Evolutionary conservation across 257 asterid genomes (phyloP), one percentile per base, ranked within the genome.

Genomic region (Plantago major): DNA sequence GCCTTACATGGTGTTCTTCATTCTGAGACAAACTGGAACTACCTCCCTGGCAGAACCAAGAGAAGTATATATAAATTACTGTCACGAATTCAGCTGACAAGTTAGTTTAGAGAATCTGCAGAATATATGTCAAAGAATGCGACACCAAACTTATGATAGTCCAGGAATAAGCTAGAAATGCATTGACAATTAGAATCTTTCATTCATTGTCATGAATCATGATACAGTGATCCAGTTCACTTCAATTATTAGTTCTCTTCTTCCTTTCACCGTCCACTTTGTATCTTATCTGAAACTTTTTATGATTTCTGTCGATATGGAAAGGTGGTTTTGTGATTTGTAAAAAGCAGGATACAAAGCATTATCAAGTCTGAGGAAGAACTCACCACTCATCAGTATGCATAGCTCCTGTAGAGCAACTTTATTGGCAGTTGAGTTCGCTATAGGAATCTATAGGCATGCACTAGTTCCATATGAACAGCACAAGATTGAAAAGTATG

Each of bases 111-210:
- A 54, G 62, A 62, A 62, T 69, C 64, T 63, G 61, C 71, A 64
- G 68, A 58, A 61, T 33, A 14, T 40, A 15, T 45, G 38, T 28
- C 68, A 60, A 44, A 33, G 49, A 42, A 42, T n/a, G 48, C 49
- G 60, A 38, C 54, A 9, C 19, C 11, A 37, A 67, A 56, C 60
- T 55, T 40, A 19, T 62, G 44, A 48, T 56, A 53, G 57, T 75
- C 70, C 62, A 66, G 61, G 68, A 65, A 68, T 49, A 53, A 68
- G 66, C 66, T 56, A 56, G 71, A 69, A 72, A 66, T 53, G 63
- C 65, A 57, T 56, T 57, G 38, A 18, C 46, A 64, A 52, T 42
- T 54, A 51, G 52, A 60, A 59, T 16, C 26, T 67, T 51, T 28
- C 8, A 53, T 60, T 43, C 43, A 9, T 52, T 54, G 55, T 62